These are phyloP conservation scores for Rostrohypoxylon terebratum DNA, from an alignment of 495 filamentous ascomycete species.

Conservation along the genomic window DNA sequence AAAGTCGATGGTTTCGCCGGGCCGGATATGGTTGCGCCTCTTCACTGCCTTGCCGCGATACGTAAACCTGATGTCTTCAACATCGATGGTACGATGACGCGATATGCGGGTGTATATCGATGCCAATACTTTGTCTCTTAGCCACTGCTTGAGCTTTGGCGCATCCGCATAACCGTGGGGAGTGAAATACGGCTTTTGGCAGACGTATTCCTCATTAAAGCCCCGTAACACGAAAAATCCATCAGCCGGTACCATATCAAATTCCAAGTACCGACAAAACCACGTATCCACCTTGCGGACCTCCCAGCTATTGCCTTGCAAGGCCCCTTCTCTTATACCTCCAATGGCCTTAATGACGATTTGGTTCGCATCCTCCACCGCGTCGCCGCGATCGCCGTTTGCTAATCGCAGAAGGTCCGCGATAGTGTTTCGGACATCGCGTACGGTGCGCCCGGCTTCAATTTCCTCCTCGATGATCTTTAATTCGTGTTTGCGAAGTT, in stretches of 20 bases:
- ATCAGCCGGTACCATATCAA: conserved; percentile 37
- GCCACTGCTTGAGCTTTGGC: conserved; percentile 37
- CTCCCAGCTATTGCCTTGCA: conserved; percentile 54
- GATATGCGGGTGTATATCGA: conserved; percentile 7
- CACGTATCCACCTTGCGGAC: conserved; percentile 45
- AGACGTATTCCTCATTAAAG: conserved; percentile 51
- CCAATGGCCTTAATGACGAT: conserved; percentile 48
- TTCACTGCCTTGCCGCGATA: conserved; percentile 32
- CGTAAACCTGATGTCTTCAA: conserved; percentile 43
- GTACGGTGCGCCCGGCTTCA: conserved; percentile 27
- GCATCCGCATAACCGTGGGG: conserved; percentile 34
- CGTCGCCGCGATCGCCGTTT: background rate
- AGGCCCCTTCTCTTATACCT: conserved; percentile 45
- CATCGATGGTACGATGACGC: conserved; percentile 29
- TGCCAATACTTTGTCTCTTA: conserved; percentile 28
- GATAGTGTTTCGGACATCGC: conserved; percentile 31
- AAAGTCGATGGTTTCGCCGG: conserved; percentile 50
- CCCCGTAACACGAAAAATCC: conserved; percentile 48
- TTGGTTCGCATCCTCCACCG: conserved; percentile 38
- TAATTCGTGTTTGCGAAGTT: conserved; percentile 26
- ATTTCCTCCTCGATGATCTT: conserved; percentile 23
- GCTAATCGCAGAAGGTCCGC: conserved; percentile 19
- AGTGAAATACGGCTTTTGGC: conserved; percentile 41
- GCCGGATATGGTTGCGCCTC: conserved; percentile 31
- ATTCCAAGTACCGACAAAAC: conserved; percentile 51